Base-by-base conservation (phyloP, 495 filamentous ascomycete species). In the Xylaria palmicola region DNA sequence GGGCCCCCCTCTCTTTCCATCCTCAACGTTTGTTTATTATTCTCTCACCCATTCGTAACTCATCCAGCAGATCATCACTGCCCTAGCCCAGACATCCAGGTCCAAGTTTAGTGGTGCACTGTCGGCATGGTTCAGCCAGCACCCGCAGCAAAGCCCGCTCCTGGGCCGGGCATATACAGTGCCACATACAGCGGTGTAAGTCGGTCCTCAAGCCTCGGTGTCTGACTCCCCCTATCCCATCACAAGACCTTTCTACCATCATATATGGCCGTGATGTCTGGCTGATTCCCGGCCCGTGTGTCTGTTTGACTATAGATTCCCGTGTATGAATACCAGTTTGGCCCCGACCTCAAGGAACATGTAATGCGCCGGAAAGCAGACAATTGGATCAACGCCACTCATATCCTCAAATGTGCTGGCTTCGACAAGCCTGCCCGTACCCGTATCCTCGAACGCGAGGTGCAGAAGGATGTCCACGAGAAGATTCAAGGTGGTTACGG, bases 401-500 rank as follows among this genome's bases (percentile, higher is more conserved):
- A 97, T 72, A 96, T 97, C 54, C 81, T 97, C 30, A 98, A 98
- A 73, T 90, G 77, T 17, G 77, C 80, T 39, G 79, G 81, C 32
- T 83, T 85, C 45, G 80, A 83, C 65, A 98, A 98, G 75, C 93
- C 94, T 6, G 90, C 93, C 12, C 83, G 94, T 66, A 98, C 94
- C 29, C 80, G 94, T 60, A 97, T 98, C 57, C 84, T 98, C 15
- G 94, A 98, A 77, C 85, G 95, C 48, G 95, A 98, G 65, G 93
- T 98, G 1, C 94, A 98, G 72, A 96, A 96, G 72, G 93, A 93
- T 9, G 80, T 87, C 8, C 94, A 98, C 75, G 93, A 98, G 75
- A 98, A 98, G 76, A 90, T 98, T 3, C 94, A 98, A 68, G 94
- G 94, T 62, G 94, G 94, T 22, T 98, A 98, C 74, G 94, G 94